Base-by-base conservation (phyloP, 192 early-diverging fungal genomes). In the Fimicolochytrium jonesii region DNA sequence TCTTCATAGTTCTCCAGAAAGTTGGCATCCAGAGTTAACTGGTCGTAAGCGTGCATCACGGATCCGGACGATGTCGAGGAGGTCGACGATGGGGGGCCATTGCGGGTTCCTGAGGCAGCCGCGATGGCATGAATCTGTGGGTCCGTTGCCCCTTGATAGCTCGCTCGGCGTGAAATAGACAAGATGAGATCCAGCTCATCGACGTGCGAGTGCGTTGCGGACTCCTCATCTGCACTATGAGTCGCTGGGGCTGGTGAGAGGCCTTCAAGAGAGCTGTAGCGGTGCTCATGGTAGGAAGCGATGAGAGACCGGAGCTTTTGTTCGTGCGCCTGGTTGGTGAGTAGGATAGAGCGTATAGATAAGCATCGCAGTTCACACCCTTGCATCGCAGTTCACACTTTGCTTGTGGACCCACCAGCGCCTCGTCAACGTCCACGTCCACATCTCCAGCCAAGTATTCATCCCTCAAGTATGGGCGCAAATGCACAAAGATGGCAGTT, bases 391-490 rank as follows among this genome's bases (percentile, higher is more conserved):
- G 42, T 36, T 10, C 7, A 42, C 9, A 51, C 6, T 20, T 47
- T 42, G 50, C 26, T 25, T 20, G 30, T 56, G 47, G 23, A 35
- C 53, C 60, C 72, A 86, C 86, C 64, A 86, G 52, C 15, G 86
- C 87, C 30, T 91, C 88, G 32, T 91, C 88, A 18, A 81, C 45
- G 56, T 90, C 86, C 9, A 73, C 71, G 29, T 92, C 89, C 1
- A 74, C 67, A 50, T 92, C 89, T 11, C 83, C 81, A 6, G 79
- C 70, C 2, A 92, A 71, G 75, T 85, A 90, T 29, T 91, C 86
- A 61, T 91, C 90, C 13, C 72, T 61, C 26, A 90, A 58, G 56
- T 74, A 75, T 0, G 87, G 85, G 2, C 76, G 67, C 48, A 88
- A 73, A 29, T 78, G 75, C 35, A 87, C 55, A 60, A 83, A 92